Base-by-base conservation (phyloP, 2,329 filamentous ascomycete species). In the Exophiala dermatitidis region DNA sequence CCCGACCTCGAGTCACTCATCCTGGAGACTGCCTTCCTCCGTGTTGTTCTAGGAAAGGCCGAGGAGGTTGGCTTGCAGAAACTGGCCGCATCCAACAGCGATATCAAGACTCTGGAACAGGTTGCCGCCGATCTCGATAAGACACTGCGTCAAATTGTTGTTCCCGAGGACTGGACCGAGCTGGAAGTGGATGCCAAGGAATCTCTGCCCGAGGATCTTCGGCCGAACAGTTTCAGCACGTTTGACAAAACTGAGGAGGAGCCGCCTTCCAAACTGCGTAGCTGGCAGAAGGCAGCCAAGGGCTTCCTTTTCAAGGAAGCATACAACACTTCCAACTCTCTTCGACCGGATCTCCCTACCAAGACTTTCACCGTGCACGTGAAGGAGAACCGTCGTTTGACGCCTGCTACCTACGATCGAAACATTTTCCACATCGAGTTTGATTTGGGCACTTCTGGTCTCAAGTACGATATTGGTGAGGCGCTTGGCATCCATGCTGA, bases 371-470 rank as follows among this genome's bases (percentile, higher is more conserved):
- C 89, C 40, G 86, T 96, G 50, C 85, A 83, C 50, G 90, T 98
- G 71, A 89, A 94, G 76, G 93, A 97, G 76, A 96, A 95, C 74
- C 88, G 93, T 58, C 84, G 93, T 60, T 80, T 98, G 51, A 98
- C 93, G 0, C 93, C 93, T 2, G 65, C 72, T 28, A 86, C 84
- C 32, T 98, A 98, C 68, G 90, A 97, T 71, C 89, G 93, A 64
- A 96, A 98, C 78, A 97, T 98, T 72, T 98, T 98, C 85, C 93
- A 98, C 75, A 97, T 98, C 59, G 93, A 98, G 73, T 98, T 98
- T 66, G 93, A 97, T 67, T 82, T 98, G 28, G 91, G 91, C 56
- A 74, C 85, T 65, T 95, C 91, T 33, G 91, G 90, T 37, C 82
- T 98, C 60, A 95, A 82, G 40, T 98, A 98, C 74, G 88, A 95